Evolutionary conservation across 2,329 filamentous ascomycete species (phyloP), one percentile per base, ranked within the genome.

Genomic region (Reticulascus tulasneorum): DNA sequence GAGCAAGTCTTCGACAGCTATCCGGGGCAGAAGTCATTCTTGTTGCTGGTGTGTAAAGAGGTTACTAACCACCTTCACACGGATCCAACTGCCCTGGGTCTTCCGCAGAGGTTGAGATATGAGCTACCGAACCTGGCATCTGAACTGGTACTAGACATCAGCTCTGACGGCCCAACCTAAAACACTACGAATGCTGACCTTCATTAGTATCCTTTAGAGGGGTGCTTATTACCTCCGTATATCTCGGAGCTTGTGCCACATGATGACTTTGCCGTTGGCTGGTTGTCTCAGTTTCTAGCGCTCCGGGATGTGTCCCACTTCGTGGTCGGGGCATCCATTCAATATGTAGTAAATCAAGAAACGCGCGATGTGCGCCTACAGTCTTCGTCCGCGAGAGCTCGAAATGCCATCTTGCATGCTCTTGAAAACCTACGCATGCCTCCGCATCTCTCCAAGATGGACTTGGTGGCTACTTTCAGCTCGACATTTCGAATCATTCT

Each of bases 281-380:
- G 63, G 63, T 46, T 66, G 9, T 37, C 54, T 6, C 59, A 64
- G 32, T 61, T 63, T 30, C 47, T 66, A 5, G 54, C 63, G 1
- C 51, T 66, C 9, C 49, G 60, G 38, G 63, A 66, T 47, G 48
- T 64, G 8, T 54, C 59, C 1, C 56, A 60, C 10, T 66, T 61
- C 34, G 50, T 63, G 3, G 53, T 64, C 8, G 61, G 55, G 10
- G 61, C 62, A 10, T 63, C 58, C 2, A 37, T 66, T 18, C 62
- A 66, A 28, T 59, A 62, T 38, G 44, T 49, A 4, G 55, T 57
- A 10, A 59, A 61, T 32, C 44, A 50, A 30, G 61, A 62, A 29
- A 56, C 48, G 6, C 48, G 51, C n/a, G 54, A 62, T 45, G 26
- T 55, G 16, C 53, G 48, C 8, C 52, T 66, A 7, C 55, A 58